A percentile compares a stretch with the other conserved stretches of the same genome.
These are phyloP conservation scores for Serendipita indica DNA, from an alignment of 768 basidiomycete genomes.

Conservation along the genomic window DNA sequence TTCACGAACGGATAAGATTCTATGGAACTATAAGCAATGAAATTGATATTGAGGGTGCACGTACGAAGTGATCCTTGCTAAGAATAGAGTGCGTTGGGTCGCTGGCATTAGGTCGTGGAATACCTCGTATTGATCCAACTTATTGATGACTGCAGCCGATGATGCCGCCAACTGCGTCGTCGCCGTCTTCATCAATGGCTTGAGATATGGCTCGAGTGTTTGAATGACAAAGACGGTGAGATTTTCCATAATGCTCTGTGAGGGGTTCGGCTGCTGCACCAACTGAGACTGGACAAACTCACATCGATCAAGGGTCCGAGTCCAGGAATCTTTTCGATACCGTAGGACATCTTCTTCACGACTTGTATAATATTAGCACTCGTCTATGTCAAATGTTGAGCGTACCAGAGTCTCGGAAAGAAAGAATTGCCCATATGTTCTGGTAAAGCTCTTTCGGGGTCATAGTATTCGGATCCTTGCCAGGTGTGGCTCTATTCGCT, in stretches of 20 bases:
- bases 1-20: slow-evolving; percentile 41
- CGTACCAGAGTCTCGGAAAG: slow-evolving; percentile 65
- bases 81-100: slow-evolving; percentile 83
- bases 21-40: slow-evolving; percentile 18
- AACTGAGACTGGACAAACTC: too few species aligned
- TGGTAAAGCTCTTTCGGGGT: slow-evolving; percentile 75
- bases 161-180: slow-evolving; percentile 45
- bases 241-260: slow-evolving; percentile 3
- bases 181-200: slow-evolving; percentile 58
- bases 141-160: slow-evolving; percentile 65
- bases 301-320: slow-evolving; percentile 49
- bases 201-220: slow-evolving; percentile 75
- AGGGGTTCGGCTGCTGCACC: background rate
- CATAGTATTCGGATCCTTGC: slow-evolving; percentile 67
- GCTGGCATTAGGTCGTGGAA: slow-evolving; percentile 73
- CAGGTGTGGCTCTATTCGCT: slow-evolving; percentile 47
- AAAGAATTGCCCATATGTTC: slow-evolving; percentile 72
- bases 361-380: background rate
- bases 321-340: slow-evolving; percentile 68
- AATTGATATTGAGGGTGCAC: slow-evolving; percentile 21
- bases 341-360: background rate
- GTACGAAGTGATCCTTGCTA: slow-evolving; percentile 77
- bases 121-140: slow-evolving; percentile 61
- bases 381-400: background rate
- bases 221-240: slow-evolving; percentile 63